Evolutionary conservation across 805 yeast genomes (phyloP).

Genomic region (Zygoascus biomembranicola): DNA sequence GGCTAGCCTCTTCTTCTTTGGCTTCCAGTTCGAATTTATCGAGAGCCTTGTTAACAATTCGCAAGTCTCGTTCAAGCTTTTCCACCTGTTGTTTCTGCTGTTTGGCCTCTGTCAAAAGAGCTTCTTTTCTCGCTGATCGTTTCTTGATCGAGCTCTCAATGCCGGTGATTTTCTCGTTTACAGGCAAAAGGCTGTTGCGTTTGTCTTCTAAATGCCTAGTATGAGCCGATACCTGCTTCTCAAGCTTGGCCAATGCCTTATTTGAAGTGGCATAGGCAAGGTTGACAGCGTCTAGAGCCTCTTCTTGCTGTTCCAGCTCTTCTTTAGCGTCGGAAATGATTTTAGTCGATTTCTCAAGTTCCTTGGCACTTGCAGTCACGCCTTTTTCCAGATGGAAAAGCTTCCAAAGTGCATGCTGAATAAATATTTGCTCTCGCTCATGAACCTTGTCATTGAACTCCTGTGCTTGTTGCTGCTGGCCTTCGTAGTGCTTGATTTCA

Average conservation of each 20-base stretch:
- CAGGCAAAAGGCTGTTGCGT: slow-evolving; percentile 49
- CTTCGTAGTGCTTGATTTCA: slow-evolving; percentile 71
- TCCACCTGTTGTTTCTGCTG: slow-evolving; percentile 41
- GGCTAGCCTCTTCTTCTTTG: slow-evolving; percentile 25
- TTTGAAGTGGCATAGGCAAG: slow-evolving; percentile 9
- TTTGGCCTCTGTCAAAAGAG: slow-evolving; percentile 43
- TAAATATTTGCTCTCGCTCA: slow-evolving; percentile 33
- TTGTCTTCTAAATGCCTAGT: slow-evolving; percentile 37
- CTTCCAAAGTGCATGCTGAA: slow-evolving; percentile 50
- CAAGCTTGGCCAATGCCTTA: slow-evolving; percentile 22
- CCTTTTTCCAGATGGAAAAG: slow-evolving; percentile 49
- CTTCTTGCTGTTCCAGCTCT: slow-evolving; percentile 16
- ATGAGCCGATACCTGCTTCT: slow-evolving; percentile 30
- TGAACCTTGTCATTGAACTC: slow-evolving; percentile 48
- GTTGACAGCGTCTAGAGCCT: slow-evolving; percentile 9
- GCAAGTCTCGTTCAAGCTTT: slow-evolving; percentile 40
- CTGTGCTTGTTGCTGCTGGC: slow-evolving; percentile 65
- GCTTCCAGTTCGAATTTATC: slow-evolving; percentile 32
- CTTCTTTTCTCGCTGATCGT: slow-evolving; percentile 40
- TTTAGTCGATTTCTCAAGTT: slow-evolving; percentile 20
- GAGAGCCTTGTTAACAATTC: slow-evolving; percentile 36
- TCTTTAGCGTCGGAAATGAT: slow-evolving; percentile 8
- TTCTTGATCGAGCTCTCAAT: slow-evolving; percentile 35
- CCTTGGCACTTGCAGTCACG: slow-evolving; percentile 20
- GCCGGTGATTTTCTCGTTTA: slow-evolving; percentile 48